Evolutionary conservation across 345 rosid species (phyloP).

Genomic region (Syzygium grande): DNA sequence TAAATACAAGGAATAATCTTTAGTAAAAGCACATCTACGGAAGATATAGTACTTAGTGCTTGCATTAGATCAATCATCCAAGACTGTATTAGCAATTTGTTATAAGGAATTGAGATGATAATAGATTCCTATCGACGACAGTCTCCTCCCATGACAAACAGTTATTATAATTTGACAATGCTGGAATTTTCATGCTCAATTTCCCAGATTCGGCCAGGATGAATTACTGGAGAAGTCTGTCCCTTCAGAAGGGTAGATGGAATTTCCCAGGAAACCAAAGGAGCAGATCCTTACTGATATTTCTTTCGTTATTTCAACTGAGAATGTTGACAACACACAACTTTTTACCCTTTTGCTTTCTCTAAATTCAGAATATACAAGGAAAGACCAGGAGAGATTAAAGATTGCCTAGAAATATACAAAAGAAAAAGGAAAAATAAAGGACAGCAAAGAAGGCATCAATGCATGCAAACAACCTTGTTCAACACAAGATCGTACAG

Average conservation of each 20-base stretch:
- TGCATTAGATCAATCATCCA: neutral
- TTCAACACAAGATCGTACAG: neutral
- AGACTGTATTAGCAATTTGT: neutral
- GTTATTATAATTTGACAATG: neutral
- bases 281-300: neutral
- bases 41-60: neutral
- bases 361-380: neutral
- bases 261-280: neutral
- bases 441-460: neutral
- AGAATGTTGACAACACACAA: neutral
- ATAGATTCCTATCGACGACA: neutral
- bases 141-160: neutral
- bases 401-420: neutral
- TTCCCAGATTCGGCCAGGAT: neutral
- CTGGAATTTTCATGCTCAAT: neutral
- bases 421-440: neutral
- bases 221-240: neutral
- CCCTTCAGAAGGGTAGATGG: neutral
- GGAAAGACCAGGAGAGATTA: neutral
- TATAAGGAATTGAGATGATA: neutral
- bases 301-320: neutral
- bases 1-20: neutral
- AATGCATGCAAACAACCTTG: neutral
- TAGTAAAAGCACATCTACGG: accelerated
- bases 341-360: neutral